Conservation (phyloP, 495 filamentous ascomycete species). For the Neurospora sp. region DNA sequence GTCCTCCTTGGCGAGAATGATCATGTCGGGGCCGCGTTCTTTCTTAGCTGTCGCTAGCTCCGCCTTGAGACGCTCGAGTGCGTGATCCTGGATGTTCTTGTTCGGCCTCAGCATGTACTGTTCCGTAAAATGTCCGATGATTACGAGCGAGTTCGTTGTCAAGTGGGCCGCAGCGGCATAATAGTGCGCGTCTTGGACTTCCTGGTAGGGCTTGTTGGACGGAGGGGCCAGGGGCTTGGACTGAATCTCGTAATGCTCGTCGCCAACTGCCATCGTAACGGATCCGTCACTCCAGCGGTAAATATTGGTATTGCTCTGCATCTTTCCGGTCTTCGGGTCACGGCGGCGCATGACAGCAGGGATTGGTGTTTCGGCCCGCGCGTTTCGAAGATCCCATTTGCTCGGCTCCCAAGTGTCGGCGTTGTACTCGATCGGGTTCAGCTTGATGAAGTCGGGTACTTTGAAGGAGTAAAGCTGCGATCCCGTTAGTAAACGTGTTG, state of each 20-base stretch:
- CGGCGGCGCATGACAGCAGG: slow-evolving; percentile 31
- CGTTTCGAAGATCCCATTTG: slow-evolving; percentile 37
- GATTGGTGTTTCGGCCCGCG: slow-evolving; percentile 26
- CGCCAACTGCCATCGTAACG: slow-evolving; percentile 61
- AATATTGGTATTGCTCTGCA: slow-evolving; percentile 69
- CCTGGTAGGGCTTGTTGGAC: slow-evolving; percentile 47
- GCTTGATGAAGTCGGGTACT: slow-evolving; percentile 67
- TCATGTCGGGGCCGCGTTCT: slow-evolving; percentile 37
- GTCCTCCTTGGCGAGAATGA: slow-evolving; percentile 58
- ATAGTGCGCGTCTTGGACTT: slow-evolving; percentile 65
- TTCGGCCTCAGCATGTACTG: slow-evolving; percentile 64
- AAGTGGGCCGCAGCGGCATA: slow-evolving; percentile 72
- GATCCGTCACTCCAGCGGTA: slow-evolving; percentile 81
- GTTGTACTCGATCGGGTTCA: slow-evolving; percentile 66
- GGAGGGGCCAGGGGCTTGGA: slow-evolving; percentile 67
- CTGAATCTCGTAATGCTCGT: slow-evolving; percentile 69
- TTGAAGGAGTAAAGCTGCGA: slow-evolving; percentile 65
- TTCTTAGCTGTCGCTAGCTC: slow-evolving; percentile 52
- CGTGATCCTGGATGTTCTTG: slow-evolving; percentile 62
- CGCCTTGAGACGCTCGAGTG: slow-evolving; percentile 62
- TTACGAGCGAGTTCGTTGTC: slow-evolving; percentile 55
- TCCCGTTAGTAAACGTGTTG: neutral
- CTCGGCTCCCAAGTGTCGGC: slow-evolving; percentile 52
- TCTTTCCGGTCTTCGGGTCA: slow-evolving; percentile 32
- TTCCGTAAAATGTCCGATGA: slow-evolving; percentile 73